A percentile compares a stretch with the other conserved stretches of the same genome.
phyloP scores from a whole-genome alignment of 2,329 filamentous ascomycete species.

The Paecilomyces sp. region DNA sequence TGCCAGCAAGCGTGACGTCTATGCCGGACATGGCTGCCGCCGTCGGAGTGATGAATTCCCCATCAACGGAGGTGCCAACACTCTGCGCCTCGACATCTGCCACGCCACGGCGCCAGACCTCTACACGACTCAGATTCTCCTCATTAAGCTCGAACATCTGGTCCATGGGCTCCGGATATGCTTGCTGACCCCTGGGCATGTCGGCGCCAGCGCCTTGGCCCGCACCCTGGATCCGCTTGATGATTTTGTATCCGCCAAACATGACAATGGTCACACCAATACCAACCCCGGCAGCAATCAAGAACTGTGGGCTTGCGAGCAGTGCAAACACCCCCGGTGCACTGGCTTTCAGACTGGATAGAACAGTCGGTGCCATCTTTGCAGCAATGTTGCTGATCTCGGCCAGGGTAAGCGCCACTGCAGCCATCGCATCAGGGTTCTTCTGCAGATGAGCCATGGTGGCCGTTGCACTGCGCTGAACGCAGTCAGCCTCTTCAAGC shows the following conservation, averaged over 20 bases:
- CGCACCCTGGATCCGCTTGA: slow-evolving; percentile 65
- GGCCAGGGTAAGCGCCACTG: slow-evolving; percentile 84
- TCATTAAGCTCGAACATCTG: slow-evolving; percentile 49
- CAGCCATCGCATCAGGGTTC: slow-evolving; percentile 86
- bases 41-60: slow-evolving; percentile 57
- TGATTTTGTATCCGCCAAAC: slow-evolving; percentile 94
- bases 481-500: slow-evolving; percentile 78
- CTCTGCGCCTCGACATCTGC: slow-evolving; percentile 50
- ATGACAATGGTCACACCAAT: slow-evolving; percentile 93
- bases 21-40: slow-evolving; percentile 45
- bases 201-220: not conserved
- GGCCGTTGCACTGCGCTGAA: slow-evolving; percentile 74
- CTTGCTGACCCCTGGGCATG: not conserved
- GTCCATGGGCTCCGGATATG: slow-evolving; percentile 23
- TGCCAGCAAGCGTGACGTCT: slow-evolving; percentile 24
- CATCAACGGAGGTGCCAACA: slow-evolving; percentile 55
- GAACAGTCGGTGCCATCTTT: slow-evolving; percentile 77
- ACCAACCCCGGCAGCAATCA: slow-evolving; percentile 83
- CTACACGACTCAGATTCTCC: slow-evolving; percentile 50
- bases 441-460: slow-evolving; percentile 75
- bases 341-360: slow-evolving; percentile 67
- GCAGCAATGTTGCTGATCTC: slow-evolving; percentile 77
- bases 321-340: slow-evolving; percentile 83
- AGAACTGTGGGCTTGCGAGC: slow-evolving; percentile 83
- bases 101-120: slow-evolving; percentile 58